These are phyloP conservation scores for Ogataea thermomethanolica DNA, from an alignment of 805 yeast species.

Conservation along the genomic window DNA sequence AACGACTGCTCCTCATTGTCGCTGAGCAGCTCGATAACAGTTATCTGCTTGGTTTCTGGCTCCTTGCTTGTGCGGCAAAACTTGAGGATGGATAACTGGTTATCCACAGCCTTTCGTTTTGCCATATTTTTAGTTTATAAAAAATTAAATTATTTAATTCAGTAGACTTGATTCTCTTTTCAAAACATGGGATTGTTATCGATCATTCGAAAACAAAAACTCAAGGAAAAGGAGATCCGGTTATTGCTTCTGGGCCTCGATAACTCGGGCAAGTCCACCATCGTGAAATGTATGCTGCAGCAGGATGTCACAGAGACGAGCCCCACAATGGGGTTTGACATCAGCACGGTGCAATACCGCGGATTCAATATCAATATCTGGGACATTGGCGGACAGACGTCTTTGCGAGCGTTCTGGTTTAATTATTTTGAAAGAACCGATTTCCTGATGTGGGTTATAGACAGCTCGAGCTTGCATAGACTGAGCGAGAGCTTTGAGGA, in stretches of 20 bases:
- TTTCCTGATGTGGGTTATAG: slow-evolving; percentile 82
- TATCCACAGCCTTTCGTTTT: slow-evolving; percentile 7
- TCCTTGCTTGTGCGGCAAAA: slow-evolving; percentile 14
- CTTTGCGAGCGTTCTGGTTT: slow-evolving; percentile 86
- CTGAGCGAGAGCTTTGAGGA: slow-evolving; percentile 64
- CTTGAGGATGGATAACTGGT: slow-evolving; percentile 21
- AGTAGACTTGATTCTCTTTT: background rate
- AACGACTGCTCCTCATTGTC: slow-evolving; percentile 5
- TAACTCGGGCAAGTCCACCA: slow-evolving; percentile 87
- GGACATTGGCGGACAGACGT: slow-evolving; percentile 87
- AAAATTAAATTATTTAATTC: background rate
- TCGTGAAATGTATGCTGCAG: slow-evolving; percentile 56
- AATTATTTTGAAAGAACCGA: slow-evolving; percentile 86
- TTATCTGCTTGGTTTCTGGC: slow-evolving; percentile 7
- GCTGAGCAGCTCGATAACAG: slow-evolving; percentile 13
- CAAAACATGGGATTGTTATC: slow-evolving; percentile 76
- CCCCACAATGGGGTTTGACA: slow-evolving; percentile 91
- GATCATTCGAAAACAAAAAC: slow-evolving; percentile 76
- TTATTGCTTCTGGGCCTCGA: slow-evolving; percentile 81
- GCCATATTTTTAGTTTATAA: slow-evolving; percentile 2
- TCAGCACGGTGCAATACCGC: slow-evolving; percentile 49
- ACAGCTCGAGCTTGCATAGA: slow-evolving; percentile 57
- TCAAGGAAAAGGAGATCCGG: slow-evolving; percentile 73
- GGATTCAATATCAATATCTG: slow-evolving; percentile 57
- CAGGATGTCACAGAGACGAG: slow-evolving; percentile 54